phyloP scores from a whole-genome alignment of 192 early-diverging fungal species.

The Helicostylum pulchrum region DNA sequence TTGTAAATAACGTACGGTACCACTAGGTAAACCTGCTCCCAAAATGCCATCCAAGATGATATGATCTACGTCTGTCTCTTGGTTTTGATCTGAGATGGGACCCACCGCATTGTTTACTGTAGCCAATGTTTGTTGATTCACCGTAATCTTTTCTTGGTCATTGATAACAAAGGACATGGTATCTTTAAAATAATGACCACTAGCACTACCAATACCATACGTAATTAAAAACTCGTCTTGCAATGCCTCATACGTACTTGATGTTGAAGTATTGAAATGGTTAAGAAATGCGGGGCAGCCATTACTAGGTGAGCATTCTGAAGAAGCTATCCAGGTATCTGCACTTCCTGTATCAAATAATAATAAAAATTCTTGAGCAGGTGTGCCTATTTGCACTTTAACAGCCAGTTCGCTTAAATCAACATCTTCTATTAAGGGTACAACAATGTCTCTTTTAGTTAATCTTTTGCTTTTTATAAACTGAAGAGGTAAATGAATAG shows the following conservation, averaged over 20 bases:
- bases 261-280: conserved; percentile 8
- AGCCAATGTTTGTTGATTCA: conserved; percentile 4
- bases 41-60: conserved; percentile 24
- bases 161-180: not conserved
- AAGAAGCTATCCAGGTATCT: conserved; percentile 34
- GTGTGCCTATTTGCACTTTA: conserved; percentile 28
- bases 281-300: conserved; percentile 11
- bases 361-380: conserved; percentile 22
- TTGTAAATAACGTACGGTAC: conserved; percentile 7
- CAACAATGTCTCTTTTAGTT: not conserved
- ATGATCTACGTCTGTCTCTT: conserved; percentile 1
- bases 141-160: not conserved
- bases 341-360: conserved; percentile 36
- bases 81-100: conserved; percentile 21
- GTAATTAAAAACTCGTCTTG: conserved; percentile 2
- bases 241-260: conserved; percentile 3
- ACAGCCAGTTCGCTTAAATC: conserved; percentile 21
- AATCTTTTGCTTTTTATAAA: not conserved
- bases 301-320: not conserved
- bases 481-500: too few species aligned
- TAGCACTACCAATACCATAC: conserved; percentile 17
- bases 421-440: conserved; percentile 16
- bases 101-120: conserved; percentile 6
- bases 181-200: conserved; percentile 22
- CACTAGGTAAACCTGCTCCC: conserved; percentile 21